phyloP scores from a whole-genome alignment of 2,329 filamentous ascomycete species.

The Lizonia empirigonia region DNA sequence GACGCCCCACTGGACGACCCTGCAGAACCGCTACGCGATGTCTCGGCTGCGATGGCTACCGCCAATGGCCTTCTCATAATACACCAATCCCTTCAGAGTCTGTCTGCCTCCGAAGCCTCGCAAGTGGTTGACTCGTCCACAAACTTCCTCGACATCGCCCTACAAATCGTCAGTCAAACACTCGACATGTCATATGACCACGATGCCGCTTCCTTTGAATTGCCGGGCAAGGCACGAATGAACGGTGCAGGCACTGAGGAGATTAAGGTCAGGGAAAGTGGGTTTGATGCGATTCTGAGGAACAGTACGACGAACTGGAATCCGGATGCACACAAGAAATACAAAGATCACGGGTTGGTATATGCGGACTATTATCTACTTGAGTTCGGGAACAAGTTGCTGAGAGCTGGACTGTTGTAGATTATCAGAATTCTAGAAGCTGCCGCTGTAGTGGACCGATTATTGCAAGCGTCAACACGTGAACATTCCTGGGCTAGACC shows the following conservation, averaged over 20 bases:
- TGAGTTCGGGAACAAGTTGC: conserved; percentile 55
- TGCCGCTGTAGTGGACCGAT: no score
- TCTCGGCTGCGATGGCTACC: conserved; percentile 50
- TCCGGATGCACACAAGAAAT: conserved; percentile 52
- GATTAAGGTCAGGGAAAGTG: conserved; percentile 33
- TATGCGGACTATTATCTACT: conserved; percentile 59
- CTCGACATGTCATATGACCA: conserved; percentile 41
- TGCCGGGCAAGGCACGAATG: conserved; percentile 7
- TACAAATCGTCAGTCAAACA: conserved; percentile 33
- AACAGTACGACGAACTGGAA: conserved; percentile 57
- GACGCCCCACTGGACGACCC: conserved; percentile 53
- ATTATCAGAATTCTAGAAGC: background rate
- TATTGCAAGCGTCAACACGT: no score
- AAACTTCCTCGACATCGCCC: conserved; percentile 27
- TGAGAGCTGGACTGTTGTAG: conserved; percentile 43
- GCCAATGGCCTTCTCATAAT: conserved; percentile 52
- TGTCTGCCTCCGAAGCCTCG: conserved; percentile 6
- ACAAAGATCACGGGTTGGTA: conserved; percentile 56
- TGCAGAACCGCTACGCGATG: conserved; percentile 42
- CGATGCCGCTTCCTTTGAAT: conserved; percentile 33
- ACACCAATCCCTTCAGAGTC: conserved; percentile 40
- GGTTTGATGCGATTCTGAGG: conserved; percentile 54
- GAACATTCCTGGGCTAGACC: no score
- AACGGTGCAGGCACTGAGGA: conserved; percentile 20
- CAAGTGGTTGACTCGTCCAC: conserved; percentile 3